phyloP scores from a whole-genome alignment of 805 yeast genomes.

The Candida vaughaniae region DNA sequence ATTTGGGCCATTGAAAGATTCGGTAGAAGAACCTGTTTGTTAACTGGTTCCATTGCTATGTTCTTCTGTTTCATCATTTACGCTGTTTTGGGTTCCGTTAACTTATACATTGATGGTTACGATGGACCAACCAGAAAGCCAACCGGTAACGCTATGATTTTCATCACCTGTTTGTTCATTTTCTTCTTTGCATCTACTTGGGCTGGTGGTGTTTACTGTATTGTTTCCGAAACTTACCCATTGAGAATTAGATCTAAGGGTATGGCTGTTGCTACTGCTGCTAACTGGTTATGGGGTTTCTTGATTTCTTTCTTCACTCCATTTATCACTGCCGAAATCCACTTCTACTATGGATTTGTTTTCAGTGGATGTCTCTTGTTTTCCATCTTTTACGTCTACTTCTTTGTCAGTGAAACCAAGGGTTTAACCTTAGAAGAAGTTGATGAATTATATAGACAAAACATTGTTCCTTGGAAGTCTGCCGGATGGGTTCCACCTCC shows the following conservation, averaged over 20 bases:
- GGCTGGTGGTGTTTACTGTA: slow-evolving; percentile 68
- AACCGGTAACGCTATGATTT: slow-evolving; percentile 62
- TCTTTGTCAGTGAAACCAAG: slow-evolving; percentile 74
- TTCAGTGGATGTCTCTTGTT: slow-evolving; percentile 63
- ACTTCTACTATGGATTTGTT: slow-evolving; percentile 65
- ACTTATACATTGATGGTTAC: slow-evolving; percentile 40
- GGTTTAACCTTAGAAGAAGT: slow-evolving; percentile 83
- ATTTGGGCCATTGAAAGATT: slow-evolving; percentile 47
- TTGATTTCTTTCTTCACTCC: slow-evolving; percentile 68
- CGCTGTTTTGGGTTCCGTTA: slow-evolving; percentile 59
- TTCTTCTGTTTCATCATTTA: slow-evolving; percentile 56
- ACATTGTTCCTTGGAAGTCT: slow-evolving; percentile 40
- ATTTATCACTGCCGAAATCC: slow-evolving; percentile 55
- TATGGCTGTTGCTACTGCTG: slow-evolving; percentile 63
- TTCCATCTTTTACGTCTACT: slow-evolving; percentile 65
- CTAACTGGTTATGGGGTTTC: slow-evolving; percentile 65
- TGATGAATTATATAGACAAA: slow-evolving; percentile 58
- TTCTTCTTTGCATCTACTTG: slow-evolving; percentile 68
- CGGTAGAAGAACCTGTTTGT: slow-evolving; percentile 49
- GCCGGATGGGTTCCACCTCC: slow-evolving; percentile 51
- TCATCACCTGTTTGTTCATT: slow-evolving; percentile 61
- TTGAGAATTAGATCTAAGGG: slow-evolving; percentile 59
- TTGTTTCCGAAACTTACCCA: slow-evolving; percentile 68
- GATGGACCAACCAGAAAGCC: slow-evolving; percentile 42
- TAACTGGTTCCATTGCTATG: slow-evolving; percentile 48